These are phyloP conservation scores for Aspergillus caelatus DNA, from an alignment of 2,329 filamentous ascomycete genomes.

Conservation along the genomic window DNA sequence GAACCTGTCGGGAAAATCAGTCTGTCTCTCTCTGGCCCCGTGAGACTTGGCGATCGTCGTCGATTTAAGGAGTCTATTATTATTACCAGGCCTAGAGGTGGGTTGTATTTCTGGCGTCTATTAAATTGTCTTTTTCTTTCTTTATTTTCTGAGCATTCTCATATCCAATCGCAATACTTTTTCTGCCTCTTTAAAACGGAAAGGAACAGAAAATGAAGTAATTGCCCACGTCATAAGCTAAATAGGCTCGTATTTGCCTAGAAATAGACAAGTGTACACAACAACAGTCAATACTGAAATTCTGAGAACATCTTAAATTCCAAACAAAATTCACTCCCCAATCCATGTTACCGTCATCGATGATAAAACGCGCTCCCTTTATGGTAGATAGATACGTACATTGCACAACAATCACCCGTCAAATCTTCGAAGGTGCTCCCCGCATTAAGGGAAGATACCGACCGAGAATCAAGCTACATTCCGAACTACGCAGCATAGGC, in stretches of 20 bases:
- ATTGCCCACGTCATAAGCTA: background rate
- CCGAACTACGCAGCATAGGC: background rate
- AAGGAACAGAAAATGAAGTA: background rate
- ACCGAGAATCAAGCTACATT: background rate
- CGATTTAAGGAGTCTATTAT: background rate
- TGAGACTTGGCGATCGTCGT: constrained; percentile 20
- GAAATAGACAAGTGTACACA: background rate
- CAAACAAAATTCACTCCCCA: background rate
- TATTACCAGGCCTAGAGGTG: background rate
- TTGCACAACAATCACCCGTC: background rate
- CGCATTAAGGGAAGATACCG: background rate
- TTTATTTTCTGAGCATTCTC: background rate
- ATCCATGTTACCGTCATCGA: background rate
- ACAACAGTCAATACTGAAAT: background rate
- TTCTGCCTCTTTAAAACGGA: background rate
- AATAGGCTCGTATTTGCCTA: background rate
- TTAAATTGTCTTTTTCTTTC: background rate
- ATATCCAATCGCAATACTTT: background rate
- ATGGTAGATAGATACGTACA: background rate
- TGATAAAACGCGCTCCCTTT: background rate
- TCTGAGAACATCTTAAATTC: background rate
- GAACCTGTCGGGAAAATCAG: constrained; percentile 21
- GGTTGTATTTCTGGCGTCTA: background rate
- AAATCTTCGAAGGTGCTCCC: background rate
- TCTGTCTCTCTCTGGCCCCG: constrained; percentile 12